These are phyloP conservation scores for Penicillium paneum DNA, from an alignment of 2,329 filamentous ascomycete species.

Conservation along the genomic window DNA sequence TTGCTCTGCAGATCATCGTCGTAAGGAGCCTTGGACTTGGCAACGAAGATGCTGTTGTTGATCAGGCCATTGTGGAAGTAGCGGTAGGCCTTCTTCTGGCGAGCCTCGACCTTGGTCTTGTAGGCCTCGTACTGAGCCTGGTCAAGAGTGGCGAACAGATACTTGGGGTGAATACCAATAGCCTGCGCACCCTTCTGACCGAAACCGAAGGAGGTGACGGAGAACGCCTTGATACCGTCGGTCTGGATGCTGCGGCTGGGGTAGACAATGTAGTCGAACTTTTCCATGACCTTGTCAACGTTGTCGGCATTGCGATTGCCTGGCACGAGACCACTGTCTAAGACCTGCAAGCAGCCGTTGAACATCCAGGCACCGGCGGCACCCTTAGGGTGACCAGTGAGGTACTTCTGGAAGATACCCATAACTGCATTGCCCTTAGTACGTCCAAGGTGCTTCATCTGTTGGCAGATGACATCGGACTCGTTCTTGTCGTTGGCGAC, in stretches of 20 bases:
- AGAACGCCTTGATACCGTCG: conserved; percentile 97
- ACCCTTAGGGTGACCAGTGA: conserved; percentile 98
- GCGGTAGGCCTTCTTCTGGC: conserved; percentile 98
- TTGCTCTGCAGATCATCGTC: conserved; percentile 78
- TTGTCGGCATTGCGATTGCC: conserved; percentile 99
- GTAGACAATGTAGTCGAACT: conserved; percentile 97
- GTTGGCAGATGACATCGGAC: conserved; percentile 93
- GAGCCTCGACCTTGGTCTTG: conserved; percentile 80
- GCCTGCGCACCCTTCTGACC: conserved; percentile 98
- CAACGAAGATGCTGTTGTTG: conserved; percentile 96
- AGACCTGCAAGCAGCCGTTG: conserved; percentile 93
- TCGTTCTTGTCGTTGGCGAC: conserved; percentile 99
- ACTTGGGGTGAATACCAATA: conserved; percentile 94
- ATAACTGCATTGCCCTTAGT: conserved; percentile 94
- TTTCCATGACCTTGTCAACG: conserved; percentile 91
- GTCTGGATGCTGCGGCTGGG: conserved; percentile 94
- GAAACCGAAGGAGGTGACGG: conserved; percentile 97
- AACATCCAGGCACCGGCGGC: conserved; percentile 99
- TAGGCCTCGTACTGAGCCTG: conserved; percentile 78
- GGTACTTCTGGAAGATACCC: conserved; percentile 98
- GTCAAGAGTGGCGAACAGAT: conserved; percentile 92
- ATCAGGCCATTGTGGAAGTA: conserved; percentile 98
- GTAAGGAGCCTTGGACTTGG: conserved; percentile 89
- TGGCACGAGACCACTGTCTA: conserved; percentile 90
- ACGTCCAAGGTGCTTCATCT: conserved; percentile 89